Evolutionary conservation across 177 flowering plant genomes (phyloP).

Genomic region (Vitis hybrid): DNA sequence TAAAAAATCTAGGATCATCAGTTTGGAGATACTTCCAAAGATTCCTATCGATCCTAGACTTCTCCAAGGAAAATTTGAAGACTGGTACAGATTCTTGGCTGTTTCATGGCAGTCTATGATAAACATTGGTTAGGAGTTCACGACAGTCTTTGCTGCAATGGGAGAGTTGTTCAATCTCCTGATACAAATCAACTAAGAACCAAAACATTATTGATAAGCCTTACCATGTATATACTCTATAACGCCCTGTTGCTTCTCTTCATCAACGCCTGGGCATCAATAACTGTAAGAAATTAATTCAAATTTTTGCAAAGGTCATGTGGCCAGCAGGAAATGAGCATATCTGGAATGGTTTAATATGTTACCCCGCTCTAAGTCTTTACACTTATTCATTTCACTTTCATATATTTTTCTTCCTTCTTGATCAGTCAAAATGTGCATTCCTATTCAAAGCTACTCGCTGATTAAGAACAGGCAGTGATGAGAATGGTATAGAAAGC

Average conservation of each 20-base stretch:
- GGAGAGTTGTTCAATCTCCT: conserved; percentile 21
- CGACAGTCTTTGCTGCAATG: not conserved
- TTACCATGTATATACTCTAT: conserved; percentile 16
- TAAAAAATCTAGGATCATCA: no score
- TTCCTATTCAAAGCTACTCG: not conserved
- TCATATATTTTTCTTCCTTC: not conserved
- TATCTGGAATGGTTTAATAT: conserved; percentile 10
- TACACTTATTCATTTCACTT: not conserved
- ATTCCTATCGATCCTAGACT: no score
- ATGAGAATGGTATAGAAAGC: conserved; percentile 26
- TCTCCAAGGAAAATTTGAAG: no score
- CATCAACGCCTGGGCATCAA: conserved; percentile 14
- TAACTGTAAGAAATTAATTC: not conserved
- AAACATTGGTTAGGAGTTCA: conserved; percentile 8
- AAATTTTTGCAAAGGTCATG: conserved; percentile 11
- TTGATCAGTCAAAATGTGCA: conserved; percentile 12
- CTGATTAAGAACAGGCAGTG: conserved; percentile 11
- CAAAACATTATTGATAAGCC: not conserved
- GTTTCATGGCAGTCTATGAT: conserved; percentile 9
- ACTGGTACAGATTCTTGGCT: conserved; percentile 2
- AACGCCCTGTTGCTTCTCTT: conserved; percentile 1
- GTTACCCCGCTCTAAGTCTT: no score
- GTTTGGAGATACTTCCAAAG: no score
- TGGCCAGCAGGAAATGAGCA: conserved; percentile 28
- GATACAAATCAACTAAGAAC: conserved; percentile 10